Evolutionary conservation across 1,139 yeast species (phyloP).

Genomic region (Meyerozyma smithsonii): DNA sequence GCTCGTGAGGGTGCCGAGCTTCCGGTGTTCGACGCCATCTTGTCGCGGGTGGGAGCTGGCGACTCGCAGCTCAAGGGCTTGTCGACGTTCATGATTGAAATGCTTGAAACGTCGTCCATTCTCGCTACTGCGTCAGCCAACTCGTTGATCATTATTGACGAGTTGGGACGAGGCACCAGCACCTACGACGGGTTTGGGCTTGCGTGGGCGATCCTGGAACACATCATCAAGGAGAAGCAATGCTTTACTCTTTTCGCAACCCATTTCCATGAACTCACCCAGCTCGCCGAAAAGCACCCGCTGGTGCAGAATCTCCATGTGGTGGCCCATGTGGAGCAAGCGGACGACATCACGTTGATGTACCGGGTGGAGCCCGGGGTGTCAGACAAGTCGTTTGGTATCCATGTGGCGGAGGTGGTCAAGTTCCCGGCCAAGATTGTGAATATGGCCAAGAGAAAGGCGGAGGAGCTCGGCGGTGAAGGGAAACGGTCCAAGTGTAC

Average conservation of each 20-base stretch:
- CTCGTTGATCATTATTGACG: constrained; percentile 88
- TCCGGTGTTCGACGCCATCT: constrained; percentile 81
- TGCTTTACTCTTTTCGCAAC: constrained; percentile 92
- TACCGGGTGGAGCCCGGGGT: constrained; percentile 91
- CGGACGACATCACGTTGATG: constrained; percentile 75
- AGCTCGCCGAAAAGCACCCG: constrained; percentile 56
- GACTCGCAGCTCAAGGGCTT: constrained; percentile 96
- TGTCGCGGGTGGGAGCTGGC: constrained; percentile 98
- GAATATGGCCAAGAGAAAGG: constrained; percentile 92
- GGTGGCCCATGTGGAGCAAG: constrained; percentile 75
- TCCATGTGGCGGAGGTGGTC: constrained; percentile 94
- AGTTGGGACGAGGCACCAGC: constrained; percentile 92
- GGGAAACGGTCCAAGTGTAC: constrained; percentile 50
- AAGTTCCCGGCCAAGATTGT: constrained; percentile 86
- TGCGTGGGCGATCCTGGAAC: constrained; percentile 94
- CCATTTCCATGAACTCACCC: constrained; percentile 93
- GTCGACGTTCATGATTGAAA: constrained; percentile 96
- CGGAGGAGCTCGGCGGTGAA: constrained; percentile 67
- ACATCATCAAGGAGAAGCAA: constrained; percentile 62
- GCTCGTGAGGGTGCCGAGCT: constrained; percentile 43
- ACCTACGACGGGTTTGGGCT: constrained; percentile 97
- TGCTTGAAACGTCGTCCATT: constrained; percentile 93
- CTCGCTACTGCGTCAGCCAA: constrained; percentile 79
- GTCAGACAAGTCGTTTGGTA: constrained; percentile 93
- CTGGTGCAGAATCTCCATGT: constrained; percentile 79